Base-by-base conservation (phyloP, 371 early-diverging fungal genomes). In the Mortierella sp. region DNA sequence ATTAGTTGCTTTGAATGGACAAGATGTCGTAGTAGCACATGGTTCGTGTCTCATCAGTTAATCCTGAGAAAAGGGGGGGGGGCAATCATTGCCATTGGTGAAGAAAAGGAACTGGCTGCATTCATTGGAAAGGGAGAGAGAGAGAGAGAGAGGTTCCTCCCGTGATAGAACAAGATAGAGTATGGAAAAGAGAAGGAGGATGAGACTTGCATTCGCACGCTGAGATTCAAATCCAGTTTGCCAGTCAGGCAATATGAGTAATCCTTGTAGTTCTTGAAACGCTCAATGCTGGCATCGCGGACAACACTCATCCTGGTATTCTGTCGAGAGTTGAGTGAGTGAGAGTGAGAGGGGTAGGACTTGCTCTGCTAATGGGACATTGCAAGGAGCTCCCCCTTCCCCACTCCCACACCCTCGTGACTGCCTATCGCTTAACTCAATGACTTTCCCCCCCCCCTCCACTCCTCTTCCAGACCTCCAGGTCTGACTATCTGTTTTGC, bases 181-280 rank as follows among this genome's bases (percentile, higher is more conserved):
- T 3, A 6, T 3, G 28, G 9, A 12, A 25, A 28, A 46, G 30
- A 2, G 29, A 37, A 25, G 14, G 26, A 12, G 52, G 26, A 7
- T 53, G 7, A 47, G 25, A 64, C 85, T 72, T 84, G 90, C 93
- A 95, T 92, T 82, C 89, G 86, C 59, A 93, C 83, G 18, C 85
- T 83, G 16, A 93, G 85, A 23, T 84, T 85, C 7, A 88, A 59
- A 68, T 91, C 84, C 21, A 93, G 84, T 45, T 93, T 92, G 56
- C 87, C 82, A 26, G 92, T 88, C 52, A 91, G 77, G 59, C 88
- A 89, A 74, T 89, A 93, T 11, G 94, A 90, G 70, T 90, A 93
- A 83, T 92, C 93, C 84, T 83, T 84, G 56, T 75, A 62, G 58
- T 80, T 74, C 57, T 72, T 79, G 56, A 73, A 68, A 59, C 59